Percentiles rank a stretch among this genome's conserved stretches.
These are phyloP conservation scores for Amesomyces nigricolor DNA, from an alignment of 2,329 filamentous ascomycete species.

Conservation along the genomic window DNA sequence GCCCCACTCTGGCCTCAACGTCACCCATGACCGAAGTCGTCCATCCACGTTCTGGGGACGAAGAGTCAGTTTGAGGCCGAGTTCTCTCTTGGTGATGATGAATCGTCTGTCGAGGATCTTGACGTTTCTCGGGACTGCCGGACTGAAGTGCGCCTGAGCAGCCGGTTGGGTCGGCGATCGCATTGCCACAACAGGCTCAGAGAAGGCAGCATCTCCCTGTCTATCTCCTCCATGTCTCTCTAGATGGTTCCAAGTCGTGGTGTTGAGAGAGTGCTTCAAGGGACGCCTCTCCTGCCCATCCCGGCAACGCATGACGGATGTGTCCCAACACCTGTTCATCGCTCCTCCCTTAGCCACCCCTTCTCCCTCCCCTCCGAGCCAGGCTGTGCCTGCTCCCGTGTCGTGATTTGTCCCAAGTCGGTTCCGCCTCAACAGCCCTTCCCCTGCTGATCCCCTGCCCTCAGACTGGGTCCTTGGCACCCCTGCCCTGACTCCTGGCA, in stretches of 20 bases:
- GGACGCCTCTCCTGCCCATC: background rate
- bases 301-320: slow-evolving; percentile 11
- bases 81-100: background rate
- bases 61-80: background rate
- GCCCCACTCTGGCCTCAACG: too few species aligned
- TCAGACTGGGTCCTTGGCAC: too few species aligned
- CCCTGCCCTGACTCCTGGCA: background rate
- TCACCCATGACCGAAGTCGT: too few species aligned
- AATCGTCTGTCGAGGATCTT: background rate
- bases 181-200: background rate
- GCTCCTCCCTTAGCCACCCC: background rate
- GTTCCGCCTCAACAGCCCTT: background rate
- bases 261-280: slow-evolving; percentile 2
- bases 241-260: background rate
- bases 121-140: background rate
- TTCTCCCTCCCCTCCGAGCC: slow-evolving; percentile 8
- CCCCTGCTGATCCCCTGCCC: slow-evolving; percentile 13
- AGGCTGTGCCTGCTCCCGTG: slow-evolving; percentile 20
- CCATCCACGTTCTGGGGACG: too few species aligned
- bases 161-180: slow-evolving; percentile 12
- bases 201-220: background rate
- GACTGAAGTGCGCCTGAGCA: slow-evolving; percentile 20
- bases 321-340: slow-evolving; percentile 8
- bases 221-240: background rate
- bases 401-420: slow-evolving; percentile 10